phyloP scores from a whole-genome alignment of 805 yeast species.

The Candida easanensis region DNA sequence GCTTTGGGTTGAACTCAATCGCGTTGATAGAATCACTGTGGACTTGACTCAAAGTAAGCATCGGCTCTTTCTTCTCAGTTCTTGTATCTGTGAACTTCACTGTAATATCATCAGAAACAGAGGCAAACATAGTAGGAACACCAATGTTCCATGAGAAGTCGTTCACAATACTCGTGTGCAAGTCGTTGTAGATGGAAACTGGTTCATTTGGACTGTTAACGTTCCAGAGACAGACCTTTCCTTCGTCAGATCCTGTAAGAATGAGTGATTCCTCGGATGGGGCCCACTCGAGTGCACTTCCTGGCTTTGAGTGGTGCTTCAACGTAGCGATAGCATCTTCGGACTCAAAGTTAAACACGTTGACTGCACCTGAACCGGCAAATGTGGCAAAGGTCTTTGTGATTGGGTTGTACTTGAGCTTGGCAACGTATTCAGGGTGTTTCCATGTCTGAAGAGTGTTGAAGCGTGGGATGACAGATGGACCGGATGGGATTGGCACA shows the following conservation, averaged over 20 bases:
- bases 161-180: conserved; percentile 58
- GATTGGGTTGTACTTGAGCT: conserved; percentile 44
- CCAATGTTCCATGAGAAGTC: conserved; percentile 59
- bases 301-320: conserved; percentile 61
- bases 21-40: conserved; percentile 66
- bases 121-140: conserved; percentile 50
- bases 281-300: conserved; percentile 72
- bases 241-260: conserved; percentile 65
- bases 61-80: conserved; percentile 32
- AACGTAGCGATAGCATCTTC: conserved; percentile 29
- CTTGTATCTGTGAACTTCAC: conserved; percentile 63
- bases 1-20: conserved; percentile 59
- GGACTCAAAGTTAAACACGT: conserved; percentile 37
- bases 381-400: conserved; percentile 26
- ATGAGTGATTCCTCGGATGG: conserved; percentile 35
- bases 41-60: conserved; percentile 43
- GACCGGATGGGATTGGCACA: conserved; percentile 29
- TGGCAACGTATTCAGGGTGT: conserved; percentile 61
- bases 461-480: conserved; percentile 37
- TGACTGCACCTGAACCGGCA: conserved; percentile 42
- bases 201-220: conserved; percentile 41
- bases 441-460: conserved; percentile 39
- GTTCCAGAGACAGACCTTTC: conserved; percentile 72
- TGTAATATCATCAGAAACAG: conserved; percentile 67
- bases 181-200: conserved; percentile 38